Conservation (phyloP, 163 green algal genomes). For the Scenedesmus sp. region DNA sequence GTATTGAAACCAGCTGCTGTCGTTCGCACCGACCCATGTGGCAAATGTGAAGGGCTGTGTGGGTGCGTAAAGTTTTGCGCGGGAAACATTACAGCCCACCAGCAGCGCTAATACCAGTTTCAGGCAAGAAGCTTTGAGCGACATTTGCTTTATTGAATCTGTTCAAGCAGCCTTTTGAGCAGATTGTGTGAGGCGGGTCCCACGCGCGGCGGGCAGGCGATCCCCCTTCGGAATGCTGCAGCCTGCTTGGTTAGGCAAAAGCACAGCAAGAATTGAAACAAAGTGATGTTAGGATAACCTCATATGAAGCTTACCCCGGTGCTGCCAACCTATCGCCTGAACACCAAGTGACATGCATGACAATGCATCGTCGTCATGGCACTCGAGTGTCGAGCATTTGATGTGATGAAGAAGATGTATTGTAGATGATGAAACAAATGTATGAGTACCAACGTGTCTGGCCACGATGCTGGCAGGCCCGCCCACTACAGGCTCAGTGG, state of each 20-base stretch:
- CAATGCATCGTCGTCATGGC: not conserved
- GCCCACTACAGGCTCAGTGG: too few relatives aligned
- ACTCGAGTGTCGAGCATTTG: not conserved
- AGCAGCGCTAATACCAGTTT: not conserved
- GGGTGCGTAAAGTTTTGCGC: not conserved
- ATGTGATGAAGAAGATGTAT: not conserved
- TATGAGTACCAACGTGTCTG: too few relatives aligned
- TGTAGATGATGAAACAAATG: too few relatives aligned
- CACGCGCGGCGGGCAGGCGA: not conserved
- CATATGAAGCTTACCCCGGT: not conserved
- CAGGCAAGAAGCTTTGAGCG: not conserved
- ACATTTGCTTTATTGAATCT: not conserved
- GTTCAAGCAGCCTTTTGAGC: too few relatives aligned
- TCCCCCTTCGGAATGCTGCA: not conserved
- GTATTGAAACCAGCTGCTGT: constrained; percentile 45
- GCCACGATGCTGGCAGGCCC: too few relatives aligned
- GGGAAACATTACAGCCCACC: not conserved
- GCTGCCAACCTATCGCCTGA: not conserved
- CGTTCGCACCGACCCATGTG: not conserved
- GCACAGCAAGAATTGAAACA: not conserved
- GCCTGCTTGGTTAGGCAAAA: not conserved
- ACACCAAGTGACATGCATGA: not conserved
- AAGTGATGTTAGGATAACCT: not conserved
- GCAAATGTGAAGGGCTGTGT: not conserved
- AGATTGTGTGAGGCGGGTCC: not conserved